Evolutionary conservation across 805 yeast genomes (phyloP), one percentile per base, ranked within the genome.

Genomic region (Candida fluviatilis): DNA sequence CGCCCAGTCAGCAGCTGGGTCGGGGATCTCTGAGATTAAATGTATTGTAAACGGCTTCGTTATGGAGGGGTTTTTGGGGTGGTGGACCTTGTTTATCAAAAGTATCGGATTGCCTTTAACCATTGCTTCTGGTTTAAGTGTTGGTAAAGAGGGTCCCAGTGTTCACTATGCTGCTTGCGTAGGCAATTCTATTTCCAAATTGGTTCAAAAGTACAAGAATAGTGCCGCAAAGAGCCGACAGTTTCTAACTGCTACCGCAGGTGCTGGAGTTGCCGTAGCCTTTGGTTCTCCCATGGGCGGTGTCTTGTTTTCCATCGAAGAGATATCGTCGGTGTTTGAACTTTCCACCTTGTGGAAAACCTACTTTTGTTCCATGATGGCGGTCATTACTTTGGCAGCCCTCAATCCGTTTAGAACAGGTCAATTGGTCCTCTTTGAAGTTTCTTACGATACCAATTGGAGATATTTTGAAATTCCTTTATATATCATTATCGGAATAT

Each of bases 191-290:
- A 65, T 88, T 10, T 80, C 93, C 1, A 71, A 73, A 27, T 55
- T 78, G 31, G 69, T 82, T 40, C 52, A 53, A 16, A 57, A 59
- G 41, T 76, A 73, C 47, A 57, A 63, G n/a, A 60, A 59, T 36
- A 68, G 75, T 15, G 74, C 76, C 8, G 57, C 69, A 4, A 71
- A 55, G 38, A 62, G 64, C 8, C 49, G 79, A 18, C 90, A 84
- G 45, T 76, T 83, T 37, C 63, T 93, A 37, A 80, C 91, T 1
- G 96, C 99, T 0, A 83, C 96, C 3, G 76, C 96, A 7, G 98
- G 96, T 3, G 96, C 99, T 1, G 99, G 99, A 37, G 98, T 93
- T 6, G 98, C 98, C 0, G 98, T 93, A 6, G 99, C 98, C 0
- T 93, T 93, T 67, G 98, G 96, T 0, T 78, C 90, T 10, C 99